A percentile compares a stretch with the other conserved stretches of the same genome.
These are phyloP conservation scores for Casuarina cunninghamiana DNA, from an alignment of 306 rosid species.

Conservation along the genomic window DNA sequence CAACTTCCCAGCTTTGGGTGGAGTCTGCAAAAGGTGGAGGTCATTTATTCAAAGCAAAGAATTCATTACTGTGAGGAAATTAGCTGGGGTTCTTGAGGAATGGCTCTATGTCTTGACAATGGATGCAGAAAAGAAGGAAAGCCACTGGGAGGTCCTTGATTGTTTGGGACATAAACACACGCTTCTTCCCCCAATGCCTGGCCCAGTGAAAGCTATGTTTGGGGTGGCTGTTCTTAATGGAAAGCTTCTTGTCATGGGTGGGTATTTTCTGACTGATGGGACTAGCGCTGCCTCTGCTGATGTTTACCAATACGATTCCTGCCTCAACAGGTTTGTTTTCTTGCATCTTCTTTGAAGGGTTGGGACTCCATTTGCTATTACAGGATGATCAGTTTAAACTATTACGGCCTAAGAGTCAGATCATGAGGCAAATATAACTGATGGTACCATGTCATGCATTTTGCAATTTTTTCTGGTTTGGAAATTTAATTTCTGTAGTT, in stretches of 20 bases:
- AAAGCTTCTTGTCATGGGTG: constrained; percentile 88
- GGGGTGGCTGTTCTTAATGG: constrained; percentile 78
- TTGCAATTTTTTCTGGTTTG: neutral
- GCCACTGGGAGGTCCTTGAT: constrained; percentile 95
- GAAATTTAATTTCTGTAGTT: too few species aligned
- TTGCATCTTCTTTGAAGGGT: neutral
- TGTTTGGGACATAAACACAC: constrained; percentile 53
- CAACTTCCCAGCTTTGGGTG: constrained; percentile 60
- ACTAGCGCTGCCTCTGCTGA: constrained; percentile 57
- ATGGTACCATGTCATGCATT: neutral
- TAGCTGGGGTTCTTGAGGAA: constrained; percentile 83
- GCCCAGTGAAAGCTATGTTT: constrained; percentile 54
- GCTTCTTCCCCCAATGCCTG: constrained; percentile 77
- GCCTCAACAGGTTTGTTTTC: constrained; percentile 62
- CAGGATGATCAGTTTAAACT: constrained; percentile 2
- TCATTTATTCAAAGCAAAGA: constrained; percentile 77
- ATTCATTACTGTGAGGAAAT: constrained; percentile 59
- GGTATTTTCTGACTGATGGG: constrained; percentile 53
- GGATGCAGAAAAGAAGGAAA: constrained; percentile 57
- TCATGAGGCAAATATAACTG: neutral
- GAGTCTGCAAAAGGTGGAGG: constrained; percentile 91
- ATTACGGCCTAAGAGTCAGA: neutral
- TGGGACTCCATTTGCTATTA: constrained; percentile 7
- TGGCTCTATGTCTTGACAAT: constrained; percentile 82
- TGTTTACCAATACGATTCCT: constrained; percentile 76